These are phyloP conservation scores for Solanum chacoense DNA, from an alignment of 305 asterid genomes.

Conservation along the genomic window DNA sequence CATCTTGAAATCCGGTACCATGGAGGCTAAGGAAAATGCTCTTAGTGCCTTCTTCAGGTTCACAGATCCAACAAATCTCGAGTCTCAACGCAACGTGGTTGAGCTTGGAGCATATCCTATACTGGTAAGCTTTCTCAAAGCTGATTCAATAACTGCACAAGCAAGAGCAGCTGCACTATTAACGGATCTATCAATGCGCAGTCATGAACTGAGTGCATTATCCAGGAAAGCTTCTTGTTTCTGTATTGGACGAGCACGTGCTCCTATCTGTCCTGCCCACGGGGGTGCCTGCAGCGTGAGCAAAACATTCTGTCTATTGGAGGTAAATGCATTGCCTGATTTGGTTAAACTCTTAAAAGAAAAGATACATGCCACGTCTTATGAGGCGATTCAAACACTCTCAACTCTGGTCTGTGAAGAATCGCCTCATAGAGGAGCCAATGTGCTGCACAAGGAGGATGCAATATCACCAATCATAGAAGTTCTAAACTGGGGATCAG, in stretches of 20 bases:
- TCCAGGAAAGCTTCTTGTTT: slow-evolving; percentile 15
- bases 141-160: slow-evolving; percentile 29
- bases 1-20: slow-evolving; percentile 29
- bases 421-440: slow-evolving; percentile 42
- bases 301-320: slow-evolving; percentile 44
- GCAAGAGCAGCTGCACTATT: slow-evolving; percentile 60
- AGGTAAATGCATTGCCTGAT: slow-evolving; percentile 38
- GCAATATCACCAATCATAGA: slow-evolving; percentile 34
- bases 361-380: slow-evolving; percentile 46
- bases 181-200: slow-evolving; percentile 59
- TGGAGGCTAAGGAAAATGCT: slow-evolving; percentile 56
- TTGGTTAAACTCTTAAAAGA: slow-evolving; percentile 24
- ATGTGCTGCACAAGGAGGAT: slow-evolving; percentile 35
- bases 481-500: slow-evolving; percentile 52
- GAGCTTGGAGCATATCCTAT: slow-evolving; percentile 37
- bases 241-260: slow-evolving; percentile 14
- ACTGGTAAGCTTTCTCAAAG: slow-evolving; percentile 31
- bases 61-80: slow-evolving; percentile 49
- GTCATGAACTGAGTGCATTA: slow-evolving; percentile 27
- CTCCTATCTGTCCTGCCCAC: slow-evolving; percentile 30
- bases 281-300: slow-evolving; percentile 35
- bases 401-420: slow-evolving; percentile 46
- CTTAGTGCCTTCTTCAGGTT: slow-evolving; percentile 52
- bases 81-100: slow-evolving; percentile 28
- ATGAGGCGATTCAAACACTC: slow-evolving; percentile 56